A percentile compares a stretch with the other conserved stretches of the same genome.
Conservation (phyloP, 495 filamentous ascomycete genomes). For the Geoglossum glabrum region DNA sequence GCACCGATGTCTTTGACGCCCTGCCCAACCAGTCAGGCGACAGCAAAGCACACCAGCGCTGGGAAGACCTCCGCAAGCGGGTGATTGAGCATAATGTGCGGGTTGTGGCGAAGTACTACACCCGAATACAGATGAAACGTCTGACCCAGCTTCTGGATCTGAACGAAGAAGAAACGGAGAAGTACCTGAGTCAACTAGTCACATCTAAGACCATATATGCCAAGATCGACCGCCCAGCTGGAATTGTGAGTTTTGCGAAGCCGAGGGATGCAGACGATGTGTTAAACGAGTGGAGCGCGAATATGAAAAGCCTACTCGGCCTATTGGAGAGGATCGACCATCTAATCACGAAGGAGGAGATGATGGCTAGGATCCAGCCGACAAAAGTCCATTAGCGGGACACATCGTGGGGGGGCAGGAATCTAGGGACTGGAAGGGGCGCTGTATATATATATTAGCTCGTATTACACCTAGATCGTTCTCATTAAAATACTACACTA, state of each 20-base stretch:
- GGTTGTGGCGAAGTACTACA: conserved; percentile 96
- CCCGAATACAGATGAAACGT: conserved; percentile 77
- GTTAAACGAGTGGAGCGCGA: conserved; percentile 93
- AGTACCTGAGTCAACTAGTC: conserved; percentile 88
- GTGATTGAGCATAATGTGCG: conserved; percentile 99
- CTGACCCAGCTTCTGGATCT: conserved; percentile 79
- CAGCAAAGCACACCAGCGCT: conserved; percentile 53
- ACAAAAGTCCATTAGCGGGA: neutral
- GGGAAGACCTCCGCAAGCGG: conserved; percentile 86
- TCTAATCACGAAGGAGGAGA: conserved; percentile 98
- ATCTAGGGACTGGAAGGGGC: neutral
- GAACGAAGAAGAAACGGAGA: conserved; percentile 87
- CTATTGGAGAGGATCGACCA: conserved; percentile 89
- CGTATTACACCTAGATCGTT: neutral
- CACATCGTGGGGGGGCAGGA: neutral
- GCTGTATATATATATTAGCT: conserved; percentile 2
- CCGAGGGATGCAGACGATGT: conserved; percentile 91
- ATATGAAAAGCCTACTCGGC: conserved; percentile 93
- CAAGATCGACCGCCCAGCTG: conserved; percentile 87
- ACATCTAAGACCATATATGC: conserved; percentile 93
- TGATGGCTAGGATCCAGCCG: conserved; percentile 51
- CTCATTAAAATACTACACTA: no score
- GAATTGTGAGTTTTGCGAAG: conserved; percentile 82
- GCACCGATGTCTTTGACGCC: conserved; percentile 71
- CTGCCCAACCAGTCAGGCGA: conserved; percentile 40